Base-by-base conservation (phyloP, 2,329 filamentous ascomycete genomes). In the Hypoxylon sp. region DNA sequence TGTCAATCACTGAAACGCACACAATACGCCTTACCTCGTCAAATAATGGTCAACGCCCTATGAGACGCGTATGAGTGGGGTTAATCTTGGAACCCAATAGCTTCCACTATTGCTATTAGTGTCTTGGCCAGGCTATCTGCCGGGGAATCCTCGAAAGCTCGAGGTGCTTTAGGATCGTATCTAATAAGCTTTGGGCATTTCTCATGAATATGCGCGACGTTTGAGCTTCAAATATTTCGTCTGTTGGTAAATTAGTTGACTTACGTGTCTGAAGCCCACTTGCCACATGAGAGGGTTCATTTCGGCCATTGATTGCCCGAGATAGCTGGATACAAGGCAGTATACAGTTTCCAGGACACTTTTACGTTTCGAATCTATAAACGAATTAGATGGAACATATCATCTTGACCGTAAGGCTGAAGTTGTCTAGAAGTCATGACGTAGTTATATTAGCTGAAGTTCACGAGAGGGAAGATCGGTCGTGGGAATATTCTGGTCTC, bases 11-110 rank as follows among this genome's bases (percentile, higher is more conserved):
- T 9, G 3, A 43, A 43, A 19, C 17, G 19, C 11, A 43, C 9
- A 19, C 7, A n/a, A 41, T 41, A 19, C 2, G 38, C 17, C n/a
- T 21, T 11, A 32, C 17, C 25, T 49, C 11, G n/a, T 49, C 23
- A 49, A 32, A 4, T 1, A 49, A 28, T 5, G 2, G 23, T 17
- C 46, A 28, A 7, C 19, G 9, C 19, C 21, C 23, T 11, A 38
- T 17, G 32, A 14, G 55, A 14, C 30, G 38, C 30, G 55, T 49
- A 38, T 38, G 43, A 38, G 55, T 43, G 55, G 55, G n/a, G 46
- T 21, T 34, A 13, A 14, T 49, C 21, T 28, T 49, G 28, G 28
- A 19, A 19, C 41, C 17, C 17, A 13, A 34, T 5, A 41, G 1
- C 46, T 52, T 30, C 14, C n/a, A 14, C 32, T 28, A 21, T 48